Evolutionary conservation across 2,329 filamentous ascomycete species (phyloP).

Genomic region (Anisogramma anomala): DNA sequence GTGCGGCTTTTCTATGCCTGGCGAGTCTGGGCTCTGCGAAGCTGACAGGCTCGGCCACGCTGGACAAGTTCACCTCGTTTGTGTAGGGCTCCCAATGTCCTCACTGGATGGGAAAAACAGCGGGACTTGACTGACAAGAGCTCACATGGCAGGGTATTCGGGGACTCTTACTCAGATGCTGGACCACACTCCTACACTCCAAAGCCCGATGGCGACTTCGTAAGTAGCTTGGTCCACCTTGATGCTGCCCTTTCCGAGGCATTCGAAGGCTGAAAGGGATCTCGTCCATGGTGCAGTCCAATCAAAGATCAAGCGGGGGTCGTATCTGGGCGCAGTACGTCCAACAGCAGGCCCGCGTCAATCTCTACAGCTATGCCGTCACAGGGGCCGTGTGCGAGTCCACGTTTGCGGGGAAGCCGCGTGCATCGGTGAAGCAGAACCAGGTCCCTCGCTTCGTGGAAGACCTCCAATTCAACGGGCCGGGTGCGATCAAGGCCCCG

Average conservation of each 20-base stretch:
- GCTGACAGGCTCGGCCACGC: constrained; percentile 8
- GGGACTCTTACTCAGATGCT: constrained; percentile 13
- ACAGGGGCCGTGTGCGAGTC: constrained; percentile 17
- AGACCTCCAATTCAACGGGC: constrained; percentile 8
- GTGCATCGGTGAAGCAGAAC: constrained; percentile 11
- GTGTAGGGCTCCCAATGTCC: constrained; percentile 4
- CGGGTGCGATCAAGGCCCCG: constrained; percentile 3
- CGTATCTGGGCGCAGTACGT: constrained; percentile 15
- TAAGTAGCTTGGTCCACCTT: not conserved
- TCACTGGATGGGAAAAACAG: too few relatives aligned
- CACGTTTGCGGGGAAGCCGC: constrained; percentile 9
- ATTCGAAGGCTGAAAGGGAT: too few relatives aligned
- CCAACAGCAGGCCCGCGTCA: constrained; percentile 14
- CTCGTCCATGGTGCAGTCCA: constrained; percentile 1
- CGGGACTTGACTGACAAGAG: not conserved
- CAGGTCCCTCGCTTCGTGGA: constrained; percentile 13
- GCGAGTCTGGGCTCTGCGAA: not conserved
- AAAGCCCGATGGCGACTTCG: constrained; percentile 1
- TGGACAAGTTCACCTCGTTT: constrained; percentile 7
- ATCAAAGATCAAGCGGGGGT: constrained; percentile 7
- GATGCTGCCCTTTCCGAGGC: too few relatives aligned
- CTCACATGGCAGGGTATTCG: constrained; percentile 6
- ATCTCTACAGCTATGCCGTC: constrained; percentile 17
- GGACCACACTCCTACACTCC: constrained; percentile 10
- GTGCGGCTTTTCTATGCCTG: not conserved